Conservation (phyloP, 2,329 filamentous ascomycete species). For the Knufia petricola region DNA sequence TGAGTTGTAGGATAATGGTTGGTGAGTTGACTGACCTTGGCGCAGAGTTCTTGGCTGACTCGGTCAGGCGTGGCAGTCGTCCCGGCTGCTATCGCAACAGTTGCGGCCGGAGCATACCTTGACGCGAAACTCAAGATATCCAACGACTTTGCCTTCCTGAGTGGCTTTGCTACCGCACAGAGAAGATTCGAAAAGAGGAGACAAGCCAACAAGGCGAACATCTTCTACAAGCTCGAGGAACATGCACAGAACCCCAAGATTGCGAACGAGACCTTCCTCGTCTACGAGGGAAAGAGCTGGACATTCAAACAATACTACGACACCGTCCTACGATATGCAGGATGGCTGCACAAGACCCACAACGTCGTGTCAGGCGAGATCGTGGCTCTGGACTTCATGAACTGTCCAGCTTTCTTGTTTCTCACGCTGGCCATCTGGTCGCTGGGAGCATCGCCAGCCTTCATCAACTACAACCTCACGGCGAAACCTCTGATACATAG, state of each 20-base stretch:
- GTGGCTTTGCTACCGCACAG: conserved; percentile 40
- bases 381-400: conserved; percentile 72
- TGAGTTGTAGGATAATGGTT: background rate
- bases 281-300: conserved; percentile 59
- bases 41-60: background rate
- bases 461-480: conserved; percentile 74
- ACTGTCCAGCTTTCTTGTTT: conserved; percentile 68
- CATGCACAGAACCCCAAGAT: conserved; percentile 50
- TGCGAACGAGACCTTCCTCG: conserved; percentile 46
- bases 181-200: conserved; percentile 38
- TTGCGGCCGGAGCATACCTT: conserved; percentile 56
- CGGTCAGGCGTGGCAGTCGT: background rate
- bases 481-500: conserved; percentile 66
- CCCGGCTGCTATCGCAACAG: conserved; percentile 47
- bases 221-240: conserved; percentile 67
- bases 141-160: conserved; percentile 55
- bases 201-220: conserved; percentile 52
- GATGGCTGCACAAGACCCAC: conserved; percentile 59
- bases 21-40: background rate
- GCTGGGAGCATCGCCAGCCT: conserved; percentile 71
- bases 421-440: conserved; percentile 70
- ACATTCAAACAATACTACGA: conserved; percentile 71
- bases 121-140: conserved; percentile 60
- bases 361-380: conserved; percentile 61
- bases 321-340: conserved; percentile 59